Base-by-base conservation (phyloP, 1,284 basidiomycete genomes). In the Heterobasidion parviporum region DNA sequence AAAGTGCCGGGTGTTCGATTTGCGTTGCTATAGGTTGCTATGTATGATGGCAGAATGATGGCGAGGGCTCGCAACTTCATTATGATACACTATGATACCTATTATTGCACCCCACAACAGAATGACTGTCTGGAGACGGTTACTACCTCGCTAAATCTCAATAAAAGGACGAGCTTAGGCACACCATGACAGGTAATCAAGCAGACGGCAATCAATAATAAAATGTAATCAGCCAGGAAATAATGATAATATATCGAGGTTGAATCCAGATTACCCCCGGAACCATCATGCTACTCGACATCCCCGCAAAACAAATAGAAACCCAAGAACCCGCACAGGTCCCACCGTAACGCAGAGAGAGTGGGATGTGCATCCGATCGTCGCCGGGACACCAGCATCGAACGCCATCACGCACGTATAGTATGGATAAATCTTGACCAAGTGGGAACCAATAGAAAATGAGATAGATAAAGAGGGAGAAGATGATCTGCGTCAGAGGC, bases 321-420 rank as follows among this genome's bases (percentile, higher is more conserved):
- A 10, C 38, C 38, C 38, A 41, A 41, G n/a, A 41, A 41, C 38
- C 38, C 6, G n/a, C n/a, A 10, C 10, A 41, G 38, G 38, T n/a
- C 38, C 12, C 16, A 41, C 32, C 36, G 50, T 34, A n/a, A 38
- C 33, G 14, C 20, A 36, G 34, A 18, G 10, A 46, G 43, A 36
- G 52, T 26, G 18, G 38, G 32, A 53, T 16, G 36, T 12, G 36
- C 50, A 51, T 51, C 50, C 50, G 36, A 51, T 32, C 45, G 53
- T 45, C 53, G 35, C 53, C 45, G n/a, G 53, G 53, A 56, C 47
- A 57, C 52, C 56, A 50, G 43, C 56, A 46, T 36, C 43, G 52
- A n/a, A 53, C 32, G 47, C 38, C 52, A 49, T 50, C 47, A 41
- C 38, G 38, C 15, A 41, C 15, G 38, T 41, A 41, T 41, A 41